phyloP scores from a whole-genome alignment of 2,329 filamentous ascomycete species.

The Tolypocladium cylindrosporum region DNA sequence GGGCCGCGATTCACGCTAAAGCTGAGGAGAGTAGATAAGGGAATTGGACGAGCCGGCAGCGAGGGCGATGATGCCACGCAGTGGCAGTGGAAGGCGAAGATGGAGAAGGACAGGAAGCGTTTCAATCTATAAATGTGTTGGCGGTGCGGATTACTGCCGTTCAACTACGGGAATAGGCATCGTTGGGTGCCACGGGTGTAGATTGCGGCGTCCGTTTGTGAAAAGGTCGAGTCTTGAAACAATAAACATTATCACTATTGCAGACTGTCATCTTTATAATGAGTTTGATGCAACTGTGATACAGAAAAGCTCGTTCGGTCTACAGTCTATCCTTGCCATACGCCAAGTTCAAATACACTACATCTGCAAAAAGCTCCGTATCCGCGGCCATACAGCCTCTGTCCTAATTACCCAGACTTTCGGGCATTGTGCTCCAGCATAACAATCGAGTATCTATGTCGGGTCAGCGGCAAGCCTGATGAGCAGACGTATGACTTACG shows the following conservation, averaged over 20 bases:
- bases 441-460: conserved; percentile 32
- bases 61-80: conserved; percentile 67
- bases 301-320: not conserved
- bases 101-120: conserved; percentile 88
- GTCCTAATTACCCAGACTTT: not conserved
- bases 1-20: conserved; percentile 71
- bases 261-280: not conserved
- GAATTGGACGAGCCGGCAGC: conserved; percentile 60
- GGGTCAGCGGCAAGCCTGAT: not conserved
- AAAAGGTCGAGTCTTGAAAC: not conserved
- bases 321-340: not conserved
- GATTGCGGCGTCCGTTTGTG: not conserved
- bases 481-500: conserved; percentile 38
- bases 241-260: not conserved
- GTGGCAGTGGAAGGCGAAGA: conserved; percentile 93
- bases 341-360: not conserved
- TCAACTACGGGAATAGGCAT: not conserved
- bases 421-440: conserved; percentile 34
- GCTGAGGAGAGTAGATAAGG: conserved; percentile 81
- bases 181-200: not conserved
- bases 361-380: not conserved
- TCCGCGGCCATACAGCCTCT: too few relatives aligned
- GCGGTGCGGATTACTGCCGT: not conserved
- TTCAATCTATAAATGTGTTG: conserved; percentile 65
- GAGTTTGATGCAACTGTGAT: not conserved